A percentile compares a stretch with the other conserved stretches of the same genome.
These are phyloP conservation scores for Aspergillus phoenicis DNA, from an alignment of 2,329 filamentous ascomycete species.

Conservation along the genomic window DNA sequence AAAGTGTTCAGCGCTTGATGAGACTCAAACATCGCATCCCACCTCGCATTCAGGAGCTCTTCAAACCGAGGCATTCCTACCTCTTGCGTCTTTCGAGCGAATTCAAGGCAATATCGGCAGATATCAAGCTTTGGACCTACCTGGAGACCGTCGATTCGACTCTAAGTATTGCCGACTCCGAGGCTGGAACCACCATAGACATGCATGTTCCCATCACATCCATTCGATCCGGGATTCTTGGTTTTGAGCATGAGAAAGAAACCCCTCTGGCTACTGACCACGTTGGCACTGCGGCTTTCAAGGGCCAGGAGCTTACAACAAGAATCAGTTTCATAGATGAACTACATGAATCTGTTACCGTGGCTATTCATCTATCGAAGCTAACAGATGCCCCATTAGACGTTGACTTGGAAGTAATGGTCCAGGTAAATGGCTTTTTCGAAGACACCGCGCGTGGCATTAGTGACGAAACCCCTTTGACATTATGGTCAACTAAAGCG, in stretches of 20 bases:
- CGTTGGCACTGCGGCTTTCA: slow-evolving; percentile 34
- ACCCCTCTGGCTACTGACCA: slow-evolving; percentile 36
- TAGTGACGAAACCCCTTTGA: slow-evolving; percentile 45
- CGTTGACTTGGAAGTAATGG: slow-evolving; percentile 57
- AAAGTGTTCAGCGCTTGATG: slow-evolving; percentile 57
- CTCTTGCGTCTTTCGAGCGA: slow-evolving; percentile 55
- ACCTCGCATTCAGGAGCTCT: slow-evolving; percentile 52
- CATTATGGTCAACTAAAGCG: slow-evolving; percentile 35
- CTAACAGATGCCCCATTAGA: slow-evolving; percentile 50
- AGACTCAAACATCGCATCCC: slow-evolving; percentile 57
- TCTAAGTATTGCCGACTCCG: slow-evolving; percentile 48
- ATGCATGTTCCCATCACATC: slow-evolving; percentile 64
- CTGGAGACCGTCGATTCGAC: slow-evolving; percentile 65
- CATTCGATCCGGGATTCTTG: slow-evolving; percentile 38
- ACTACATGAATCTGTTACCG: slow-evolving; percentile 22
- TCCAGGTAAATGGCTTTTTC: slow-evolving; percentile 64
- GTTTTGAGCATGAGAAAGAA: slow-evolving; percentile 38
- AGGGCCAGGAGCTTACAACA: slow-evolving; percentile 32
- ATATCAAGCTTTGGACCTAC: slow-evolving; percentile 64
- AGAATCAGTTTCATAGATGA: slow-evolving; percentile 32
- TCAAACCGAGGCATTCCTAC: slow-evolving; percentile 55
- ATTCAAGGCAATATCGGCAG: slow-evolving; percentile 60
- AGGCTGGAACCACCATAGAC: slow-evolving; percentile 50
- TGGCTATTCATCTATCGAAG: slow-evolving; percentile 30
- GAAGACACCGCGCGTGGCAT: slow-evolving; percentile 60